Evolutionary conservation across 1,139 yeast genomes (phyloP).

Genomic region (Candida smagusa): DNA sequence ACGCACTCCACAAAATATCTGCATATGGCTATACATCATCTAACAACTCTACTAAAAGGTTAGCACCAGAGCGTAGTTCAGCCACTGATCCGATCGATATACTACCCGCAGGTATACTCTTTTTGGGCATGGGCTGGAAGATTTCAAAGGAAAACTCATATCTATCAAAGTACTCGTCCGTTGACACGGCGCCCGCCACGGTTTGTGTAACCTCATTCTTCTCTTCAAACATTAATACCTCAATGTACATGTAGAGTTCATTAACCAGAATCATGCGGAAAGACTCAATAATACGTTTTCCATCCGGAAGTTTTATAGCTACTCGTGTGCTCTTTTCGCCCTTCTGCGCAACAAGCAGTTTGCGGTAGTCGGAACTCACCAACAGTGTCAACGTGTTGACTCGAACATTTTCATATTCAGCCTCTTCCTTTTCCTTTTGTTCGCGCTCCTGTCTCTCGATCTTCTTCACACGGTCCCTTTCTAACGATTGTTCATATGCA

Average conservation of each 20-base stretch:
- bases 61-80: constrained; percentile 38
- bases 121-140: constrained; percentile 45
- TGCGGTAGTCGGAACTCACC: constrained; percentile 2
- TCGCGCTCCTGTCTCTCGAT: constrained; percentile 23
- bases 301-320: constrained; percentile 48
- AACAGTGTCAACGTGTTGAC: constrained; percentile 4
- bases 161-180: constrained; percentile 19
- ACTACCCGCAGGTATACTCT: constrained; percentile 20
- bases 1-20: no score
- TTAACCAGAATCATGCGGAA: constrained; percentile 51
- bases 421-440: constrained; percentile 3
- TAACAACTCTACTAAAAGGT: constrained; percentile 35
- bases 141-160: constrained; percentile 37
- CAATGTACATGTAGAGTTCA: constrained; percentile 66
- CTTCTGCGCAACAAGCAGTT: neutral
- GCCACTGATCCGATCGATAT: constrained; percentile 19
- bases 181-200: constrained; percentile 3
- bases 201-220: constrained; percentile 5
- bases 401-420: neutral
- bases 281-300: constrained; percentile 58
- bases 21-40: constrained; percentile 10
- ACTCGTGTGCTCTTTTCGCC: constrained; percentile 16
- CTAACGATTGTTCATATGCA: constrained; percentile 51
- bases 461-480: constrained; percentile 41
- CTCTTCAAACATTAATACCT: constrained; percentile 29